Evolutionary conservation across 2,329 filamentous ascomycete genomes (phyloP), one percentile per base, ranked within the genome.

Genomic region (Lithohypha guttulata): DNA sequence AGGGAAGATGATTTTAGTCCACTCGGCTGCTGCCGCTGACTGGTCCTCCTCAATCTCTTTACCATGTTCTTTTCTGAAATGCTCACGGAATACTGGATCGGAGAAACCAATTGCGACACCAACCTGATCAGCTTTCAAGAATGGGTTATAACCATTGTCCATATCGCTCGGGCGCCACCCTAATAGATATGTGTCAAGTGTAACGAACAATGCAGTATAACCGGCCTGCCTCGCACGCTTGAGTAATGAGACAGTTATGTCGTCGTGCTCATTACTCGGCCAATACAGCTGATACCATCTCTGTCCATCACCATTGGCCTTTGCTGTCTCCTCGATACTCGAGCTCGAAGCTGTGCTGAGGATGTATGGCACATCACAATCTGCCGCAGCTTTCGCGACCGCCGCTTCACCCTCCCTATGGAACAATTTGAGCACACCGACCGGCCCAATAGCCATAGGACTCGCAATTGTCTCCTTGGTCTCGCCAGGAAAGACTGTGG

Each of bases 231-330:
- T 75, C 1, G 79, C 81, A 0, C 79, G 68, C 1, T 58, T 53
- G 3, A 85, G 64, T 11, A 85, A 60, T 1, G 73, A 80, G 0
- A 69, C 61, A 0, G 80, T 84, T 39, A 84, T 63, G 2, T 77
- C 71, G 37, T 50, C 27, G 15, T 44, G 13, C 37, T 84, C 70
- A 39, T 74, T 70, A 14, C 67, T 60, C 0, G 81, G 80, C 77
- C 79, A 84, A 60, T 86, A 86, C 0, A 86, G 68, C 54, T 86
- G 81, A 55, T 71, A 86, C 78, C 79, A 86, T 8, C 78, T 63
- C 21, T 69, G 64, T 0, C 73, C 73, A 4, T 70, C 59, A 0
- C 70, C 70, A 35, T 69, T 75, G 0, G 74, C 75, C 6, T 63
- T 52, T 0, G 75, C 77, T 0, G 83, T 70, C 34, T 84, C 72